Base-by-base conservation (phyloP, 306 rosid genomes). In the Pyrus pyrifolia region DNA sequence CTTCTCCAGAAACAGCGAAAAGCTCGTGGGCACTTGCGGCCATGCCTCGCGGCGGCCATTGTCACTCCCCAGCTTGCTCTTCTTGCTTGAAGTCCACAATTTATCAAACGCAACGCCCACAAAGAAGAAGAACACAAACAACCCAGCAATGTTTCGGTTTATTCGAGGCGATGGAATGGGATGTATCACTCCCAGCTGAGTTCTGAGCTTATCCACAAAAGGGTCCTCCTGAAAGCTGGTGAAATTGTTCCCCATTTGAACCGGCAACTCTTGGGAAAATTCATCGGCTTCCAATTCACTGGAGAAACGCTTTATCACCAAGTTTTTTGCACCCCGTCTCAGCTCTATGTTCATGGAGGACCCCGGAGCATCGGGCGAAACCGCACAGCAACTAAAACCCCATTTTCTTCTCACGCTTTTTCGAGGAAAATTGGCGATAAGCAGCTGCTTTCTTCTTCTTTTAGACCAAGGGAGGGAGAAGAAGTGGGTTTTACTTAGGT, bases 11-110 rank as follows among this genome's bases (percentile, higher is more conserved):
- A 96, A 87, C 85, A 89, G 78, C 0, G 98, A 92, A 62, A 96
- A 96, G 87, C 98, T 96, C 21, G 93, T 92, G 15, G 99, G 99
- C 10, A 92, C 97, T 73, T 96, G 99, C 2, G 99, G 99, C 99
- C 97, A 91, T 49, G 86, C 93, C 33, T 89, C 93, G 3, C 88
- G 87, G 66, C 77, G 72, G 8, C 85, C 83, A 8, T 83, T 88
- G 21, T 71, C 91, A 33, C 80, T 73, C 23, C 70, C 60, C 55
- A 52, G 67, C 63, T 77, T 87, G 60, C 73, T 81, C 53, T 70
- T 87, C 87, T 89, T 89, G 82, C 91, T 81, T 44, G 81, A 86
- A 51, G 90, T 89, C 99, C 98, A 96, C 11, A 96, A 46, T 42
- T 96, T 96, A 66, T 96, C 99, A 70, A 96, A 96, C 31, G 42